Base-by-base conservation (phyloP, 345 rosid species). In the Litchi chinensis region DNA sequence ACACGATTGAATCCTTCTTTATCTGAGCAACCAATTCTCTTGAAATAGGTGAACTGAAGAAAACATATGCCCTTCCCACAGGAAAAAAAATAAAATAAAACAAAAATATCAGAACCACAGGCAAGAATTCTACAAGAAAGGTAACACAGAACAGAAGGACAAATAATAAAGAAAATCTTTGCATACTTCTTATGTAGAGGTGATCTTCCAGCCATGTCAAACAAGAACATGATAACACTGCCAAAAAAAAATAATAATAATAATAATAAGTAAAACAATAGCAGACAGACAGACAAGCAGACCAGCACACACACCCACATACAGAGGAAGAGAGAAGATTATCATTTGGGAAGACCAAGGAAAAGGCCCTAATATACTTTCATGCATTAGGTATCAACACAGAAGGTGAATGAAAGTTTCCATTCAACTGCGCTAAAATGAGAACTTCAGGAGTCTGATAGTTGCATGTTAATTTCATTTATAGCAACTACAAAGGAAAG, bases 121-220 rank as follows among this genome's bases (percentile, higher is more conserved):
- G 28, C 22, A 54, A 5, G 19, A 76, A 60, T 43, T 57, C 10
- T 13, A 19, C 46, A 77, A 80, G 46, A n/a, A n/a, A n/a, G n/a
- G n/a, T n/a, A n/a, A n/a, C n/a, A n/a, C n/a, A n/a, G n/a, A n/a
- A n/a, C n/a, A n/a, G n/a, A n/a, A n/a, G n/a, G n/a, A n/a, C 65
- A 26, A 22, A 83, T 65, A 57, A 43, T 26, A 76, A 70, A 72
- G 15, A 81, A 77, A 78, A 71, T 59, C 77, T 76, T 65, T 74
- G 78, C 98, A 85, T 89, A 97, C 99, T 91, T 94, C 81, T 88
- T 97, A 80, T 97, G 94, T 71, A 97, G 83, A 76, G 98, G 97
- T 21, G 91, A 84, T 86, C 82, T 89, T 83, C 98, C 99, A 72
- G 98, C 87, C 99, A 94, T 97, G 91, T 97, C 99, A 39, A 98